Percentiles rank a stretch among this genome's conserved stretches.
phyloP scores from a whole-genome alignment of 768 basidiomycete species.

The Suillus luteus region DNA sequence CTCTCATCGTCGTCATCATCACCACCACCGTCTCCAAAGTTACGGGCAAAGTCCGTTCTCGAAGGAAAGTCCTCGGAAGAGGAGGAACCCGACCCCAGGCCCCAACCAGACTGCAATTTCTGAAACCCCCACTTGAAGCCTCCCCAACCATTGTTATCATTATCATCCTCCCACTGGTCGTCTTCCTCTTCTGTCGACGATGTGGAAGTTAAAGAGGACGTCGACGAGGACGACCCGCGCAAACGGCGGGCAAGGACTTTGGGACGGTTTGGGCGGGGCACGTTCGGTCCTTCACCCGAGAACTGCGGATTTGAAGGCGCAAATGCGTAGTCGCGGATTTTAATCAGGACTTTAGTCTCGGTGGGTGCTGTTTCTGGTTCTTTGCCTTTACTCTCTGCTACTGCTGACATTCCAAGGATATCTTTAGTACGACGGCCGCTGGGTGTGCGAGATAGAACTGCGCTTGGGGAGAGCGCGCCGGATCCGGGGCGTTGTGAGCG shows the following conservation, averaged over 20 bases:
- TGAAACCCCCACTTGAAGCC: conserved; percentile 45
- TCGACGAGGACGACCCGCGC: conserved; percentile 29
- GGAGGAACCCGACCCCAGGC: conserved; percentile 22
- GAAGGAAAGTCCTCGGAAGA: conserved; percentile 33
- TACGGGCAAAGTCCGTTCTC: conserved; percentile 47
- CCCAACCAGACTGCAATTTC: conserved; percentile 41
- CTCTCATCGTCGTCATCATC: conserved; percentile 25
- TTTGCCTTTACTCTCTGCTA: conserved; percentile 15
- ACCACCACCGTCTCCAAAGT: conserved; percentile 42
- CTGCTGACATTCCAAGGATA: conserved; percentile 18
- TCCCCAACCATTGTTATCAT: conserved; percentile 36
- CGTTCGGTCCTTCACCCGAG: conserved; percentile 41
- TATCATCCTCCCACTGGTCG: conserved; percentile 26
- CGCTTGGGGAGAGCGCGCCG: conserved; percentile 7
- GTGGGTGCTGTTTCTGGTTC: not conserved
- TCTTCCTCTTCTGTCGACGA: conserved; percentile 25
- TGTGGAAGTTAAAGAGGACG: conserved; percentile 22
- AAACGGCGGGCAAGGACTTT: conserved; percentile 32
- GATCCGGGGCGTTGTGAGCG: conserved; percentile 24
- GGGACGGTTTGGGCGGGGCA: conserved; percentile 42
- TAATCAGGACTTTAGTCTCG: conserved; percentile 28
- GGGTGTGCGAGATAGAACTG: conserved; percentile 17
- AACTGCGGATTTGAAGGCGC: conserved; percentile 44
- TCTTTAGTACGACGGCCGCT: conserved; percentile 25
- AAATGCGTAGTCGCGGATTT: conserved; percentile 55